Conservation (phyloP, 2,329 filamentous ascomycete species). For the Neopestalotiopsis clavispora region DNA sequence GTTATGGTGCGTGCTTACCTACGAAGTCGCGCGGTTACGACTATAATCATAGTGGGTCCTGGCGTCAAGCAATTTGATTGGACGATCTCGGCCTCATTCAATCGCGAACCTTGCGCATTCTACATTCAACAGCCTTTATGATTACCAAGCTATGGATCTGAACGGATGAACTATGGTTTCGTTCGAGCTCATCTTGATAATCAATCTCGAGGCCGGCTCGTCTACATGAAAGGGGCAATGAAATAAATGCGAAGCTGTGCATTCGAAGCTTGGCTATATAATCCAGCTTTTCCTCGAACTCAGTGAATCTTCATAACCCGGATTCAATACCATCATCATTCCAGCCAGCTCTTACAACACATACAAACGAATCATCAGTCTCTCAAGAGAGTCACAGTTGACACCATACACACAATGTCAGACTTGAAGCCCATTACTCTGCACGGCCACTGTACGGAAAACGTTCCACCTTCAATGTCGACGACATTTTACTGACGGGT, state of each 20-base stretch:
- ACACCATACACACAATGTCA: constrained; percentile 5
- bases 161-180: background rate
- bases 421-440: constrained; percentile 34
- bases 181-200: background rate
- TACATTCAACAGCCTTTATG: background rate
- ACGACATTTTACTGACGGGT: background rate
- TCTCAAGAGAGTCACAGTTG: background rate
- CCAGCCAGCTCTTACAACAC: background rate
- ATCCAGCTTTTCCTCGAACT: background rate
- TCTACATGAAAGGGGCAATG: background rate
- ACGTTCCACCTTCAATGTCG: background rate
- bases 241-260: background rate
- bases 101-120: background rate
- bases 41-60: constrained; percentile 7
- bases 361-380: background rate
- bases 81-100: background rate
- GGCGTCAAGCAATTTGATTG: constrained; percentile 12
- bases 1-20: background rate
- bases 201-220: background rate
- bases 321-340: background rate
- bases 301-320: background rate
- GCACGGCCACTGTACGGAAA: constrained; percentile 25
- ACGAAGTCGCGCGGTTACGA: background rate
- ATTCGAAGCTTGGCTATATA: background rate
- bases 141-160: background rate